Evolutionary conservation across 2,329 filamentous ascomycete species (phyloP).

Genomic region (Penicillium verrucosum): DNA sequence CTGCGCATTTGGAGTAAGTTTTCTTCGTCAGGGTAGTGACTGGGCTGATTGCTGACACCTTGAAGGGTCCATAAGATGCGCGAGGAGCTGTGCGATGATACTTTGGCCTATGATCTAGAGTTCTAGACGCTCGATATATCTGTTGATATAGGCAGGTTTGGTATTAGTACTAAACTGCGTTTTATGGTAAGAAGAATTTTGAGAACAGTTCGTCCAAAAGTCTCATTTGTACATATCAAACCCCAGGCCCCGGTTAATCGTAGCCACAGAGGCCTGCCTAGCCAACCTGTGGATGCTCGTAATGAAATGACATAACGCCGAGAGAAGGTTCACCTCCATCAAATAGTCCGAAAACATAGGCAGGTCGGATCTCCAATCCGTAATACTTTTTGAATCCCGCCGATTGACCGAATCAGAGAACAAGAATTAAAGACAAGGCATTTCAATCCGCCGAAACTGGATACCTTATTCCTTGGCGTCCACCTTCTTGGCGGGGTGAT

Average conservation of each 20-base stretch:
- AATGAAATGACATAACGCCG: slow-evolving; percentile 20
- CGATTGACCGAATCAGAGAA: slow-evolving; percentile 15
- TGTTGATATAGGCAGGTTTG: neutral
- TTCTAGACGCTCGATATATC: slow-evolving; percentile 22
- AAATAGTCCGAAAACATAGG: slow-evolving; percentile 11
- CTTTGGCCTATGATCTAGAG: slow-evolving; percentile 44
- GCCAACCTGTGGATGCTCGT: slow-evolving; percentile 9
- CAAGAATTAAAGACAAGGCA: slow-evolving; percentile 14
- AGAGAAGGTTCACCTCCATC: slow-evolving; percentile 17
- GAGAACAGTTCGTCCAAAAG: slow-evolving; percentile 1
- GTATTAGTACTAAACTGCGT: neutral
- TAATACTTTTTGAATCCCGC: slow-evolving; percentile 23
- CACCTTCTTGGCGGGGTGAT: slow-evolving; percentile 48
- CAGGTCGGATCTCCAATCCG: slow-evolving; percentile 19
- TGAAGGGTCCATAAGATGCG: slow-evolving; percentile 40
- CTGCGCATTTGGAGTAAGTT: slow-evolving; percentile 46
- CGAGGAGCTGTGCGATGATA: slow-evolving; percentile 43
- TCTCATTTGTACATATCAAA: slow-evolving; percentile 12
- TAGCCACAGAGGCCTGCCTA: neutral
- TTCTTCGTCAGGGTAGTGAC: neutral
- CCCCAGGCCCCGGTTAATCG: neutral
- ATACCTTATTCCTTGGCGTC: slow-evolving; percentile 43
- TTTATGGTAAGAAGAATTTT: neutral
- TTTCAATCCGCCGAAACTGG: neutral
- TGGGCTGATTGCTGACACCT: slow-evolving; percentile 2